Evolutionary conservation across 2,329 filamentous ascomycete species (phyloP).

Genomic region (Colletotrichum scovillei): DNA sequence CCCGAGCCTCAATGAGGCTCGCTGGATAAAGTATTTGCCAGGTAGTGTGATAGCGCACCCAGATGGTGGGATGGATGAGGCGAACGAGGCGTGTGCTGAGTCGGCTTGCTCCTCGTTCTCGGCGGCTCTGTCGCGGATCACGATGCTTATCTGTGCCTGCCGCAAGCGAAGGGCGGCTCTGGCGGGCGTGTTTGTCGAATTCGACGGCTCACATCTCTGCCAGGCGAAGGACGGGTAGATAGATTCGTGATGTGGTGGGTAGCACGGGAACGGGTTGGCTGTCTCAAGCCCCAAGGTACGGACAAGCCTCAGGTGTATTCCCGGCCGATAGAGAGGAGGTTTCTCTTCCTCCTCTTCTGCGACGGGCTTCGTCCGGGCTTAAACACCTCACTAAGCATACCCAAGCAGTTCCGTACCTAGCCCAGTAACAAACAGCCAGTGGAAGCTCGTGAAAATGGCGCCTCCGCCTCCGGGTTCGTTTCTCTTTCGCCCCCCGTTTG

Average conservation of each 20-base stretch:
- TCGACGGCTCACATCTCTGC: neutral
- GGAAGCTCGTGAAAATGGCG: neutral
- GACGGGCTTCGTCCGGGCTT: neutral
- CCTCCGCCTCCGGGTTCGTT: neutral
- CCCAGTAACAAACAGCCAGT: too few relatives aligned
- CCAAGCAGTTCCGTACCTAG: too few relatives aligned
- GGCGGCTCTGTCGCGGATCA: neutral
- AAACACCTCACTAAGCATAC: neutral
- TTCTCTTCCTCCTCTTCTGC: neutral
- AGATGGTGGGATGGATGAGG: neutral
- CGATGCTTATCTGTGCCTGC: neutral
- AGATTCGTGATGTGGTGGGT: neutral
- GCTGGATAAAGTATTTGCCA: neutral
- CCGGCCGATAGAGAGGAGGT: neutral
- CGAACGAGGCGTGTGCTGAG: neutral
- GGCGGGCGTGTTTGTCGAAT: neutral
- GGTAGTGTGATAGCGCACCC: neutral
- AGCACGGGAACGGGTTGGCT: neutral
- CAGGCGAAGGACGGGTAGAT: neutral
- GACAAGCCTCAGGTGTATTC: neutral
- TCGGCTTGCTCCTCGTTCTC: neutral
- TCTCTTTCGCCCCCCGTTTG: conserved; percentile 16
- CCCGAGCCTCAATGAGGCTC: neutral
- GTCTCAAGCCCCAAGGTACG: neutral
- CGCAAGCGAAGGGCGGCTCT: neutral